A percentile compares a stretch with the other conserved stretches of the same genome.
These are phyloP conservation scores for Trichocomaceae sp. DNA, from an alignment of 2,329 filamentous ascomycete genomes.

Conservation along the genomic window DNA sequence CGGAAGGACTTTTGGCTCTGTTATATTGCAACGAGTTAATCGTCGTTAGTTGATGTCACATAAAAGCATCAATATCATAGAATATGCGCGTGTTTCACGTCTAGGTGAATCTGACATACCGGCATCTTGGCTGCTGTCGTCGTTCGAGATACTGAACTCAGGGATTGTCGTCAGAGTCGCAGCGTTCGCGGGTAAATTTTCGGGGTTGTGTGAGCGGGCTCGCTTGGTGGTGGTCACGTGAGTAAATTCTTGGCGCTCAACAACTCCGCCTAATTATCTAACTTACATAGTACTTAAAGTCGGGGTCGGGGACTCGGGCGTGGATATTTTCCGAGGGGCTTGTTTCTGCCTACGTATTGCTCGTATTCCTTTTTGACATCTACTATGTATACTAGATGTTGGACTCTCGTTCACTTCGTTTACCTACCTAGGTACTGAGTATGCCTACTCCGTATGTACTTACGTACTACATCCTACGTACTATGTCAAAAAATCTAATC, in stretches of 20 bases:
- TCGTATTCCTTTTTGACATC: background rate
- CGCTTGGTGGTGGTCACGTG: constrained; percentile 36
- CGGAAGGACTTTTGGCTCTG: constrained; percentile 99
- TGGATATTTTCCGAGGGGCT: background rate
- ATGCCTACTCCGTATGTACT: too few relatives aligned
- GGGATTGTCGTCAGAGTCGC: constrained; percentile 25
- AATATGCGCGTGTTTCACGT: too few relatives aligned
- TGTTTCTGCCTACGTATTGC: background rate
- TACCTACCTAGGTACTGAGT: too few relatives aligned
- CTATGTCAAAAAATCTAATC: too few relatives aligned
- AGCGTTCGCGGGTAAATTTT: constrained; percentile 29
- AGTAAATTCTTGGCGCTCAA: constrained; percentile 13
- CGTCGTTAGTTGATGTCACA: background rate
- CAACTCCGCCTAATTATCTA: too few relatives aligned
- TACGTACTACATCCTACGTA: too few relatives aligned
- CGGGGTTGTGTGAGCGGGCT: constrained; percentile 33
- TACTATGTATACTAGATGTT: too few relatives aligned
- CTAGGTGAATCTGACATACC: constrained; percentile 29
- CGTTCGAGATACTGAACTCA: constrained; percentile 33
- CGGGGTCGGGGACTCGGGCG: background rate
- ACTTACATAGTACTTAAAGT: too few relatives aligned
- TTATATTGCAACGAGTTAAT: constrained; percentile 40
- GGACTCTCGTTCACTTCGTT: too few relatives aligned
- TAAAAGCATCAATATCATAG: too few relatives aligned
- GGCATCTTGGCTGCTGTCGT: constrained; percentile 49